These are phyloP conservation scores for Apophysomyces variabilis DNA, from an alignment of 371 early-diverging fungal species.

Conservation along the genomic window DNA sequence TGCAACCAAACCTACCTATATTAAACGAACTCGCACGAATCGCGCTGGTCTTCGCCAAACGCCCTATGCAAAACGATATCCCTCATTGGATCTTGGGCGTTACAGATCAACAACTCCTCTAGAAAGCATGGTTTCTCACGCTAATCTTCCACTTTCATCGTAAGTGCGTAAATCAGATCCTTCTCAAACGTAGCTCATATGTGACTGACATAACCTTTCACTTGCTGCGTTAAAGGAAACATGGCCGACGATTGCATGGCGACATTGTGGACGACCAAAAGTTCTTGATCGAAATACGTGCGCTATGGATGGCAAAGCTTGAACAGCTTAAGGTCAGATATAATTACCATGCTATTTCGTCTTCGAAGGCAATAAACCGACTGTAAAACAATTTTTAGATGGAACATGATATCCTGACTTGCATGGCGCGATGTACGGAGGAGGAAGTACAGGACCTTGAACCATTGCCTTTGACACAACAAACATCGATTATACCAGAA, in stretches of 20 bases:
- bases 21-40: background rate
- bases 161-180: slow-evolving; percentile 3
- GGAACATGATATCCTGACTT: background rate
- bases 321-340: slow-evolving; percentile 13
- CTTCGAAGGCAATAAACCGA: too few species aligned
- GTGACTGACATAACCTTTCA: too few species aligned
- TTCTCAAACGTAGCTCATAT: background rate
- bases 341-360: too few species aligned
- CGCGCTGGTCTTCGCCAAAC: slow-evolving; percentile 1
- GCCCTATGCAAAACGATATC: background rate
- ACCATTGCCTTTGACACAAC: background rate
- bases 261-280: slow-evolving; percentile 15
- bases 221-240: background rate
- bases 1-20: slow-evolving; percentile 2
- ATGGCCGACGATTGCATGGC: slow-evolving; percentile 3
- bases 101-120: background rate
- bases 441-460: background rate
- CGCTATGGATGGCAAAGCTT: slow-evolving; percentile 11
- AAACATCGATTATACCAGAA: background rate
- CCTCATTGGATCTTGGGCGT: background rate
- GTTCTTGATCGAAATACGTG: slow-evolving; percentile 7
- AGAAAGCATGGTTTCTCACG: background rate
- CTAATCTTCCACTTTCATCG: background rate
- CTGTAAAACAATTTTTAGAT: background rate
- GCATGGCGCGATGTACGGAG: background rate